Conservation (phyloP, 139 green algal species). For the Desmodesmus armatus region DNA sequence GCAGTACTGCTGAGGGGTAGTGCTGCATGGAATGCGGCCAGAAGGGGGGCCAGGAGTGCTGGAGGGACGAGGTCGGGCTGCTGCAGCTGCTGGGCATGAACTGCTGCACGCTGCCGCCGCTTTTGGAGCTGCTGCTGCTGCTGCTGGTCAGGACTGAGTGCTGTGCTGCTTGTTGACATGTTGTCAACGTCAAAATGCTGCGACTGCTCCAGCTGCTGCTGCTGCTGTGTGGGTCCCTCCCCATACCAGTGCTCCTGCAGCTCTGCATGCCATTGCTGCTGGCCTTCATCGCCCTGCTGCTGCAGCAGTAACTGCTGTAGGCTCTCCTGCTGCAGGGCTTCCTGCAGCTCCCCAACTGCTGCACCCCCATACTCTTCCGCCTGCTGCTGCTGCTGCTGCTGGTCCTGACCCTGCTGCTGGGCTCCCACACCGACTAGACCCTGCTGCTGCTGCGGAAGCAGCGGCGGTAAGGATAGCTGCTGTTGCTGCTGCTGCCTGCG, state of each 20-base stretch:
- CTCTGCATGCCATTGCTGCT: too few relatives aligned
- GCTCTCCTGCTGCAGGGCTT: too few relatives aligned
- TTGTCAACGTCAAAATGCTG: too few relatives aligned
- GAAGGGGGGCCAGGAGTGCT: neutral
- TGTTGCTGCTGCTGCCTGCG: neutral
- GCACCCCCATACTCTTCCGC: too few relatives aligned
- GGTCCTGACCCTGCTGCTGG: neutral
- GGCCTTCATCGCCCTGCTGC: too few relatives aligned
- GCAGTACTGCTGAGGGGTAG: neutral
- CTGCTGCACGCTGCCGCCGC: neutral
- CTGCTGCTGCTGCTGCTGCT: neutral
- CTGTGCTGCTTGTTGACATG: too few relatives aligned
- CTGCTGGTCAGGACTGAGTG: too few relatives aligned
- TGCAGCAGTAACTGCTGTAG: too few relatives aligned
- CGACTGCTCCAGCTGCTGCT: too few relatives aligned
- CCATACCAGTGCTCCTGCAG: too few relatives aligned
- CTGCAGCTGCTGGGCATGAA: neutral
- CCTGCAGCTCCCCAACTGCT: too few relatives aligned
- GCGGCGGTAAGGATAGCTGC: neutral
- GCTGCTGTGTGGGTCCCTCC: too few relatives aligned
- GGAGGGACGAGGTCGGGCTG: neutral
- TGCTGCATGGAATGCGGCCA: neutral
- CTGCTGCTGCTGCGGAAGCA: neutral
- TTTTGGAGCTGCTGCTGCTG: neutral
- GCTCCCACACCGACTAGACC: neutral